Percentiles rank a stretch among this genome's conserved stretches.
Conservation (phyloP, 345 rosid species). For the Salix koriyanagi region DNA sequence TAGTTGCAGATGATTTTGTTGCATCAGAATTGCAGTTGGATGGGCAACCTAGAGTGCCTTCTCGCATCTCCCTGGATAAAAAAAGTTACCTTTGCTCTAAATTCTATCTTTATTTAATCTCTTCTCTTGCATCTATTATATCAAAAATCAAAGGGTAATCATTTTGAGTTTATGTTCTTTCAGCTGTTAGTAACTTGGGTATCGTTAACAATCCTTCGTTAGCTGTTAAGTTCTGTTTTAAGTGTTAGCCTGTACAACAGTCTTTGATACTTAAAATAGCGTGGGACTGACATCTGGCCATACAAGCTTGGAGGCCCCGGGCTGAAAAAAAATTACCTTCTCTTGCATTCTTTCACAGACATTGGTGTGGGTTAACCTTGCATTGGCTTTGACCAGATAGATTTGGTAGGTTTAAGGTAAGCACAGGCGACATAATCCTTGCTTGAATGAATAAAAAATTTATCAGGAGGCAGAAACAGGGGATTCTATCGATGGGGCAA, state of each 20-base stretch:
- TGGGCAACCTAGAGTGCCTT: slow-evolving; percentile 15
- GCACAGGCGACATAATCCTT: too few species aligned
- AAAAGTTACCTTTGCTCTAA: slow-evolving; percentile 13
- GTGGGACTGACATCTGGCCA: too few species aligned
- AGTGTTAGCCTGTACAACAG: neutral
- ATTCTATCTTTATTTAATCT: neutral
- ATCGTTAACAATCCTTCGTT: neutral
- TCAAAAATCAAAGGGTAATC: neutral
- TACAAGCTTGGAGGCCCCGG: too few species aligned
- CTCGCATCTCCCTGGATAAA: slow-evolving; percentile 26
- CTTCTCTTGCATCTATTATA: neutral
- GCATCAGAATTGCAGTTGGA: slow-evolving; percentile 21
- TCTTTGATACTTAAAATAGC: too few species aligned
- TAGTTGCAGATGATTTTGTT: slow-evolving; percentile 23
- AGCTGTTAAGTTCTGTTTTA: neutral
- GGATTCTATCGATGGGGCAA: too few species aligned
- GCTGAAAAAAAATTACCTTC: too few species aligned
- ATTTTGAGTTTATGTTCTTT: neutral
- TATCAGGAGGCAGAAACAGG: too few species aligned
- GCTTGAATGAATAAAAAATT: too few species aligned
- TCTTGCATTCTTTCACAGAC: too few species aligned
- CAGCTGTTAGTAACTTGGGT: neutral
- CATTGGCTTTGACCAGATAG: too few species aligned
- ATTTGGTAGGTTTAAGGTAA: too few species aligned
- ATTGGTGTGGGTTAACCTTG: too few species aligned